phyloP scores from a whole-genome alignment of 805 yeast species.

The Candida coleopterorum region DNA sequence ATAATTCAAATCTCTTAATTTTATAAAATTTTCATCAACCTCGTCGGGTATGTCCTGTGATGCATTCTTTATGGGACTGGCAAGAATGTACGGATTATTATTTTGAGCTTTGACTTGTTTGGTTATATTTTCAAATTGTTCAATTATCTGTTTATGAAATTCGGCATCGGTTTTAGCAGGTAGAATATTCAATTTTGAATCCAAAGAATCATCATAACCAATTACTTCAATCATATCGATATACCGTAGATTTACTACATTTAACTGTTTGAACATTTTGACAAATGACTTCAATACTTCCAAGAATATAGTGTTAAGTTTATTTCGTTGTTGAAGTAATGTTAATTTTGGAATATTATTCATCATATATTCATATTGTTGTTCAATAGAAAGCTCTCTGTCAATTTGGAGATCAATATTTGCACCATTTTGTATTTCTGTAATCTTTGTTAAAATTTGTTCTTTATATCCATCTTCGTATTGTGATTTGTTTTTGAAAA shows the following conservation, averaged over 20 bases:
- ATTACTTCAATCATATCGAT: constrained; percentile 26
- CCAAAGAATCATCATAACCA: constrained; percentile 17
- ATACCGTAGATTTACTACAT: constrained; percentile 20
- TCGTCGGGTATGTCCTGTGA: constrained; percentile 7
- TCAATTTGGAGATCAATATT: not conserved
- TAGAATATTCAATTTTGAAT: constrained; percentile 16
- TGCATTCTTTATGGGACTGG: constrained; percentile 23
- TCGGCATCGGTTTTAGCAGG: constrained; percentile 30
- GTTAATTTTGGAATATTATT: constrained; percentile 25
- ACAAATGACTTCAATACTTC: constrained; percentile 31
- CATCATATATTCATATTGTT: constrained; percentile 21
- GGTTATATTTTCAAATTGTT: constrained; percentile 25
- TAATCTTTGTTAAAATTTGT: constrained; percentile 17
- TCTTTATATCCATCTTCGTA: constrained; percentile 28
- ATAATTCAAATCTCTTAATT: constrained; percentile 33
- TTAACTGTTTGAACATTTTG: constrained; percentile 25
- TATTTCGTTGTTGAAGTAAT: constrained; percentile 25
- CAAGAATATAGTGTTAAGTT: constrained; percentile 31
- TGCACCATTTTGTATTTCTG: constrained; percentile 2
- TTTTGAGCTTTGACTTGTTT: constrained; percentile 17
- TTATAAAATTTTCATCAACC: constrained; percentile 17
- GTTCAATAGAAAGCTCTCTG: constrained; percentile 14
- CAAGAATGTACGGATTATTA: constrained; percentile 19
- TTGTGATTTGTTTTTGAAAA: constrained; percentile 21
- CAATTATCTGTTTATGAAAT: constrained; percentile 23